Evolutionary conservation across 2,329 filamentous ascomycete genomes (phyloP).

Genomic region (Epichloe typhina): DNA sequence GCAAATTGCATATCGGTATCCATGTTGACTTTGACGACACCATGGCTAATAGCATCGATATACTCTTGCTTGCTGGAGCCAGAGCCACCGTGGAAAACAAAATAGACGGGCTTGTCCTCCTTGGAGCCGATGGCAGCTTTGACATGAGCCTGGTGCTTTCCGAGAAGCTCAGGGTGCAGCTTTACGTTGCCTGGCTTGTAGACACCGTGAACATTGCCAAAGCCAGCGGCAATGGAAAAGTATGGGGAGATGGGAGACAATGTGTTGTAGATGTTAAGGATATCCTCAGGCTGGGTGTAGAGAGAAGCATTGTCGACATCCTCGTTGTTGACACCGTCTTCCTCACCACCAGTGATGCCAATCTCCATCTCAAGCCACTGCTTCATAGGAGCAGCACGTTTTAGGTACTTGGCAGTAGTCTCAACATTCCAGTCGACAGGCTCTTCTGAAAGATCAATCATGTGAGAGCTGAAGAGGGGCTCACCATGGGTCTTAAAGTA

Average conservation of each 20-base stretch:
- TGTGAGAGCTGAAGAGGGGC: constrained; percentile 92
- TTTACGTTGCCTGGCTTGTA: constrained; percentile 98
- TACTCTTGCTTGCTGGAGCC: constrained; percentile 87
- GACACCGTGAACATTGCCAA: constrained; percentile 98
- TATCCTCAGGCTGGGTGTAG: constrained; percentile 96
- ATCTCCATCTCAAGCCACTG: constrained; percentile 97
- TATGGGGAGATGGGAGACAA: constrained; percentile 79
- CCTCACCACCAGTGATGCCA: constrained; percentile 85
- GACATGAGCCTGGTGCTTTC: constrained; percentile 92
- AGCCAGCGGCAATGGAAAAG: constrained; percentile 96
- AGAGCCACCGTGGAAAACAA: constrained; percentile 98
- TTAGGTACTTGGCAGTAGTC: constrained; percentile 85
- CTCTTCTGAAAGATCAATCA: constrained; percentile 97
- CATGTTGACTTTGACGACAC: constrained; percentile 98
- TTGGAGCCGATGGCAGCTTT: constrained; percentile 60
- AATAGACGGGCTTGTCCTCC: constrained; percentile 88
- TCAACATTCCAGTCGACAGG: constrained; percentile 77
- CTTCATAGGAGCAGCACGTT: constrained; percentile 92
- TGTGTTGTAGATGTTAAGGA: constrained; percentile 79
- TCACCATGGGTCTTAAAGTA: constrained; percentile 91
- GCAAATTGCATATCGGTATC: constrained; percentile 97
- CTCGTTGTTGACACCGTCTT: constrained; percentile 98
- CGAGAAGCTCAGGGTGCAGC: constrained; percentile 88
- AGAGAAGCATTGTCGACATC: constrained; percentile 91
- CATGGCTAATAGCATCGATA: constrained; percentile 74